Evolutionary conservation across 257 asterid species (phyloP).

Genomic region (Phtheirospermum japonicum): DNA sequence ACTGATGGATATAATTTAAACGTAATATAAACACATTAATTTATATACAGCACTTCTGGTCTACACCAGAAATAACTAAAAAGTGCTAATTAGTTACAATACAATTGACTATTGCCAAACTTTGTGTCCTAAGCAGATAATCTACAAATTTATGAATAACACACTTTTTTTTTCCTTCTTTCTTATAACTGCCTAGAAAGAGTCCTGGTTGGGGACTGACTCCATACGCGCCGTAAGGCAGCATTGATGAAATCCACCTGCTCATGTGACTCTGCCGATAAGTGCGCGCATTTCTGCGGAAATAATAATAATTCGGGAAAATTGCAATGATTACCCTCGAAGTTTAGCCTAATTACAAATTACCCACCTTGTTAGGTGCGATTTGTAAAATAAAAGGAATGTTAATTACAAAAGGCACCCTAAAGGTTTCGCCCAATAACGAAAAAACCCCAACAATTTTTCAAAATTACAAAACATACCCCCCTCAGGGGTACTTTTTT

Average conservation of each 20-base stretch:
- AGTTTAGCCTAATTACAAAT: too few relatives aligned
- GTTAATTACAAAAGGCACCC: too few relatives aligned
- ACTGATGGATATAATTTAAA: not conserved
- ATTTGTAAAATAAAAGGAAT: too few relatives aligned
- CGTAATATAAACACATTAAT: slow-evolving; percentile 3
- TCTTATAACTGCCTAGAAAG: not conserved
- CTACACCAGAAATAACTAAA: not conserved
- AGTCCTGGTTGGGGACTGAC: not conserved
- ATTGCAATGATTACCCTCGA: too few relatives aligned
- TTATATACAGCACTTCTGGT: not conserved
- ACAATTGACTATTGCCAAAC: not conserved
- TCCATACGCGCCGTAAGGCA: not conserved
- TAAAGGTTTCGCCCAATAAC: too few relatives aligned
- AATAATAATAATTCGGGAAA: too few relatives aligned
- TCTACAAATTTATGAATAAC: slow-evolving; percentile 1
- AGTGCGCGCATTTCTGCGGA: not conserved
- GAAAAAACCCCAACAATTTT: too few relatives aligned
- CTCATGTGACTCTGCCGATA: not conserved
- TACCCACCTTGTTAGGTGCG: too few relatives aligned
- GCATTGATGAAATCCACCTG: not conserved
- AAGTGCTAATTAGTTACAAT: not conserved
- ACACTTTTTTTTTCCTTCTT: not conserved
- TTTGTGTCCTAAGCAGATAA: slow-evolving; percentile 4
- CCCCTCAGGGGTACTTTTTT: too few relatives aligned
- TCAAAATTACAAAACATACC: too few relatives aligned